Evolutionary conservation across 2,329 filamentous ascomycete genomes (phyloP), one percentile per base, ranked within the genome.

Genomic region (Exophiala dermatitidis): DNA sequence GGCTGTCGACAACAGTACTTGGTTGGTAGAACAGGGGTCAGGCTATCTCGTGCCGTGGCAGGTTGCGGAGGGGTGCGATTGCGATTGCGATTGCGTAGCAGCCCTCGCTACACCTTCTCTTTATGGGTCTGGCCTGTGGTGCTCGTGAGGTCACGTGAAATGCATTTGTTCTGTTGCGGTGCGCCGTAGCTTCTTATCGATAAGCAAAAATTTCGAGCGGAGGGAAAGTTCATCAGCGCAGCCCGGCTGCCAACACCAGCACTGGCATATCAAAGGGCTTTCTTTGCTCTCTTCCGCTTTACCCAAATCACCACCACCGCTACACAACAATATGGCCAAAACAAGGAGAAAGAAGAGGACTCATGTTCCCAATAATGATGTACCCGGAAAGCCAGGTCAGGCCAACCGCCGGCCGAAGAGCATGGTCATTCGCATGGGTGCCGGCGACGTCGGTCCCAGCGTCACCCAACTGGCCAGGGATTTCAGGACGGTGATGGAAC

Each of bases 371-470:
- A 81, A 84, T 47, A 78, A 76, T 57, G 81, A 81, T 62, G 79
- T 80, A 48, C 80, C 80, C 63, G 78, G 63, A 64, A 78, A 79
- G 59, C 74, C 77, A 41, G 78, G 81, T 53, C 82, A 83, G 70
- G 79, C 81, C 54, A 76, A 79, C 49, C 82, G 83, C 60, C 79
- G 83, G 48, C 93, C 93, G 33, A 96, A 96, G 78, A 94, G 86
- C 69, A 96, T 98, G 91, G 91, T 98, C 54, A 95, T 98, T 71
- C 88, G 93, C 63, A 90, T 96, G 65, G 93, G 93, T 64, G 91
- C 90, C 63, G 87, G 90, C 65, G 88, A 96, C 68, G 89, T 98
- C 48, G 93, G 93, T 53, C 82, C 88, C 55, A 95, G 87, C 69
- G 81, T 98, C 64, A 91, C 85, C 68, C 90, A 97, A 72, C 77